A percentile compares a stretch with the other conserved stretches of the same genome.
Conservation (phyloP, 2,329 filamentous ascomycete genomes). For the Anisogramma anomala region DNA sequence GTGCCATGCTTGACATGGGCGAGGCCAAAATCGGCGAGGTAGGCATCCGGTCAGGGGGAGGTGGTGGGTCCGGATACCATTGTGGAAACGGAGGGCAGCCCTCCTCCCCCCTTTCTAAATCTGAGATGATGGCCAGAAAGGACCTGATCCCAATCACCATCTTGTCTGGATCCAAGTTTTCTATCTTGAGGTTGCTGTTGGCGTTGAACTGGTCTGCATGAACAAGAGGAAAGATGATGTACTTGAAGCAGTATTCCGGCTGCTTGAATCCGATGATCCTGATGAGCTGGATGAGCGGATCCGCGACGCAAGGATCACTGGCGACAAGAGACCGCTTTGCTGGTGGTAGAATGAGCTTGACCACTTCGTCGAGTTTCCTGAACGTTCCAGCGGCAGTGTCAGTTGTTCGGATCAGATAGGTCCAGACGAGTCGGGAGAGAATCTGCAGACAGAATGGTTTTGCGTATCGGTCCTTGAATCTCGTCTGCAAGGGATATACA, state of each 20-base stretch:
- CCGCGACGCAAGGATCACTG: constrained; percentile 71
- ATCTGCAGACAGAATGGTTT: constrained; percentile 76
- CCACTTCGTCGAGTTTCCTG: constrained; percentile 80
- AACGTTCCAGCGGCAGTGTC: constrained; percentile 57
- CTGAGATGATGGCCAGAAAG: constrained; percentile 85
- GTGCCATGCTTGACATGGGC: constrained; percentile 19
- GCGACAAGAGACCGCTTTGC: constrained; percentile 72
- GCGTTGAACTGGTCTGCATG: constrained; percentile 80
- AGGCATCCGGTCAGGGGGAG: constrained; percentile 31
- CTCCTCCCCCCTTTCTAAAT: constrained; percentile 74
- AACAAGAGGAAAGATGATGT: constrained; percentile 87
- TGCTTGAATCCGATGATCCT: constrained; percentile 89
- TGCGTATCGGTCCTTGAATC: constrained; percentile 71
- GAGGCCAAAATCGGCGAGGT: constrained; percentile 39
- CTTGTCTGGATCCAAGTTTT: constrained; percentile 87
- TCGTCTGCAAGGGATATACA: constrained; percentile 63
- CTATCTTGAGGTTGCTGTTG: constrained; percentile 68
- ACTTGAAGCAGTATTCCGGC: constrained; percentile 85
- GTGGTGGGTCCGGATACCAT: constrained; percentile 35
- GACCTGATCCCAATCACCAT: constrained; percentile 96
- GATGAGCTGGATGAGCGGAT: constrained; percentile 86
- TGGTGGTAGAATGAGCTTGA: constrained; percentile 70
- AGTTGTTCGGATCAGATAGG: constrained; percentile 75
- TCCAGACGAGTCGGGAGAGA: constrained; percentile 84
- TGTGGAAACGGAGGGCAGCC: constrained; percentile 74